These are phyloP conservation scores for Dendrobium chrysotoxum DNA, from an alignment of 106 monocot genomes.

Conservation along the genomic window DNA sequence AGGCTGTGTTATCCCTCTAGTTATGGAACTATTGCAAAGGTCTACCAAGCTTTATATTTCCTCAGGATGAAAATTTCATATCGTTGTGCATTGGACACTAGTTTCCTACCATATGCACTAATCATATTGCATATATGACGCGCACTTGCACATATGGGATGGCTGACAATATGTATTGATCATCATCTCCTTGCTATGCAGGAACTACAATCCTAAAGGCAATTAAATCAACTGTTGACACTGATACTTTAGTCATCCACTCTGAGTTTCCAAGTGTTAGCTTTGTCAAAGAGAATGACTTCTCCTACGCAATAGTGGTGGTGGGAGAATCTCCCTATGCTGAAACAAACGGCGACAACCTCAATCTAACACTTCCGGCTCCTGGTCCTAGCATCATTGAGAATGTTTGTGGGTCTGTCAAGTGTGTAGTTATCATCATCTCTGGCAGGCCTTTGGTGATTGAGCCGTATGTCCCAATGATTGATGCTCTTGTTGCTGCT, in stretches of 20 bases:
- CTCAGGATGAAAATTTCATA: too few relatives aligned
- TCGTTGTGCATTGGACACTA: too few relatives aligned
- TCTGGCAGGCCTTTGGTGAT: constrained; percentile 59
- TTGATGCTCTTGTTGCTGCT: constrained; percentile 67
- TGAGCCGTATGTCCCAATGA: constrained; percentile 28
- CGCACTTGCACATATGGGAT: too few relatives aligned
- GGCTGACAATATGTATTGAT: too few relatives aligned
- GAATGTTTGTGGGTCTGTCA: constrained; percentile 37
- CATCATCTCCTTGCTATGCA: constrained; percentile 6
- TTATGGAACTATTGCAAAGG: neutral
- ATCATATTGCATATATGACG: too few relatives aligned
- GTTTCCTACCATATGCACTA: too few relatives aligned
- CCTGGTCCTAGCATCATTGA: constrained; percentile 53
- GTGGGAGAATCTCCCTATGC: constrained; percentile 70
- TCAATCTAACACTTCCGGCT: constrained; percentile 42
- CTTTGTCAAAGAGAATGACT: constrained; percentile 30
- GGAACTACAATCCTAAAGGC: constrained; percentile 72
- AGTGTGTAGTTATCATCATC: constrained; percentile 58
- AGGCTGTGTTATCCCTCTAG: neutral
- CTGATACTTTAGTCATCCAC: constrained; percentile 37
- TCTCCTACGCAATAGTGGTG: constrained; percentile 54
- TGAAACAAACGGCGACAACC: constrained; percentile 48
- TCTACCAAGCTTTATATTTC: neutral
- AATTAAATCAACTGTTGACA: constrained; percentile 29
- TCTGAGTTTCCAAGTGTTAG: constrained; percentile 39